Percentiles rank a stretch among this genome's conserved stretches.
Conservation (phyloP, 225 moss, liverwort and hornwort genomes). For the Physcomitrium patens region DNA sequence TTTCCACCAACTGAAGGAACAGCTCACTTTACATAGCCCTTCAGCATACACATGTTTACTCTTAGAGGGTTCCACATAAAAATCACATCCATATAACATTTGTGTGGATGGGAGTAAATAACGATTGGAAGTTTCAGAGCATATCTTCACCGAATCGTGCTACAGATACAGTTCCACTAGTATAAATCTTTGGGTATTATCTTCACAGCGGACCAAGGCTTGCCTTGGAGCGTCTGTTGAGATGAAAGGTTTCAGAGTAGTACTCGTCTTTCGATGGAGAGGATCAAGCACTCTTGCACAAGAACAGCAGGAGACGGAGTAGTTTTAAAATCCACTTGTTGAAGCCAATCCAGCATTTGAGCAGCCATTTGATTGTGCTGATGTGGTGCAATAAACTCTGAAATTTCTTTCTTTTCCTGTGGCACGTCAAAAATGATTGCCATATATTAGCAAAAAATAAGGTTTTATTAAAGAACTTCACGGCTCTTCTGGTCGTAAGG, state of each 20-base stretch:
- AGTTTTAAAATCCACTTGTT: slow-evolving; percentile 67
- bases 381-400: slow-evolving; percentile 69
- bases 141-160: not conserved
- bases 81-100: no score
- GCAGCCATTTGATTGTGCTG: slow-evolving; percentile 68
- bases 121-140: slow-evolving; percentile 14
- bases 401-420: slow-evolving; percentile 66
- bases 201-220: slow-evolving; percentile 24
- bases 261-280: slow-evolving; percentile 83
- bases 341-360: slow-evolving; percentile 80
- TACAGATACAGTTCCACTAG: slow-evolving; percentile 1
- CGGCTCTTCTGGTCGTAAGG: slow-evolving; percentile 16
- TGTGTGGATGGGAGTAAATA: not conserved
- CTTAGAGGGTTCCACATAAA: no score
- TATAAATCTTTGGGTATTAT: not conserved
- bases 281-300: slow-evolving; percentile 89
- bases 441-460: slow-evolving; percentile 16
- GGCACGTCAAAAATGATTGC: slow-evolving; percentile 8
- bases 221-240: slow-evolving; percentile 17
- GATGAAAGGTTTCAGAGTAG: slow-evolving; percentile 21
- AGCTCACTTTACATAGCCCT: not conserved
- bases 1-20: not conserved
- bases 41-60: not conserved
- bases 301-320: slow-evolving; percentile 81
- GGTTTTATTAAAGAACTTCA: not conserved